Evolutionary conservation across 1,284 basidiomycete genomes (phyloP).

Genomic region (Bothia castanella): DNA sequence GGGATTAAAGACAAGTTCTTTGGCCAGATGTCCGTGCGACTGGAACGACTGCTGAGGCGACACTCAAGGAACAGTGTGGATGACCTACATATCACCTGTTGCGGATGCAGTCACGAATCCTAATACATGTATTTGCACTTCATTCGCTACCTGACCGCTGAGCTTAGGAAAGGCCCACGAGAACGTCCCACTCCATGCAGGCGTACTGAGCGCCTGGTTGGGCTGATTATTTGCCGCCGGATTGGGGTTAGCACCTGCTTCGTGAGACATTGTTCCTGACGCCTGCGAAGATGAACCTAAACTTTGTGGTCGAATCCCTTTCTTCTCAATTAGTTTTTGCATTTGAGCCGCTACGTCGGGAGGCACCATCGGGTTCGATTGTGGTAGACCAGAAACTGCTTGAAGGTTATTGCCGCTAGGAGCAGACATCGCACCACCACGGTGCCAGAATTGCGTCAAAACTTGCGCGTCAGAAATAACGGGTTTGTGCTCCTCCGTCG

Average conservation of each 20-base stretch:
- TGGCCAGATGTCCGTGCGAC: constrained; percentile 56
- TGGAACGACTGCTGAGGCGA: constrained; percentile 27
- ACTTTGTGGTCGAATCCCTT: constrained; percentile 15
- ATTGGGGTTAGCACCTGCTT: constrained; percentile 5
- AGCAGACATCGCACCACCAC: constrained; percentile 15
- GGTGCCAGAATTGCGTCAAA: constrained; percentile 29
- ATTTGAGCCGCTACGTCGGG: constrained; percentile 43
- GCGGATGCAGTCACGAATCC: constrained; percentile 19
- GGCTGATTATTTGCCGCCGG: constrained; percentile 5
- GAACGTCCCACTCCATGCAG: constrained; percentile 50
- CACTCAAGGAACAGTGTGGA: background rate
- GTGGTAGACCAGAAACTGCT: constrained; percentile 14
- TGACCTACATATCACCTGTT: constrained; percentile 35
- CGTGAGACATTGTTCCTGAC: constrained; percentile 12
- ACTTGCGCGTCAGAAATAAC: constrained; percentile 20
- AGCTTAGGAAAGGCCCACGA: constrained; percentile 45
- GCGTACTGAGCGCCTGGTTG: background rate
- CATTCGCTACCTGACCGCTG: constrained; percentile 39
- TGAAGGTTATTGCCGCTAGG: background rate
- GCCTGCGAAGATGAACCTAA: constrained; percentile 12
- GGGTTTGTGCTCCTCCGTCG: constrained; percentile 25
- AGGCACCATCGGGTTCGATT: constrained; percentile 7
- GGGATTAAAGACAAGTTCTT: constrained; percentile 41
- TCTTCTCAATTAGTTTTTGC: constrained; percentile 50
- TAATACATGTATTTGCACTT: constrained; percentile 43